These are phyloP conservation scores for Ceratobasidium sp. DNA, from an alignment of 1,284 basidiomycete species.

Conservation along the genomic window DNA sequence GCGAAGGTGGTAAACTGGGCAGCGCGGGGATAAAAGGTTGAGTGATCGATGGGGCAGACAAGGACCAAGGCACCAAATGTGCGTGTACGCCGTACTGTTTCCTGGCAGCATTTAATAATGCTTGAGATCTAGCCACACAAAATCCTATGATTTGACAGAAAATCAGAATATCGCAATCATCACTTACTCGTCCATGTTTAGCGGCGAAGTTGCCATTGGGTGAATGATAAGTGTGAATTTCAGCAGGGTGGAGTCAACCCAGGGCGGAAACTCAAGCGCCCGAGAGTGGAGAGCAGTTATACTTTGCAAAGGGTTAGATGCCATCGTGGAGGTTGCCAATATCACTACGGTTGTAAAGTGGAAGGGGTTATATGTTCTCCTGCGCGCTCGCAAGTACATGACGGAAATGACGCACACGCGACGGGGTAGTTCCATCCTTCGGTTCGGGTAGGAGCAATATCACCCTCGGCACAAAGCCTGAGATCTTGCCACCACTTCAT, in stretches of 20 bases:
- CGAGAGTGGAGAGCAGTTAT: conserved; percentile 75
- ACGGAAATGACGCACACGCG: conserved; percentile 64
- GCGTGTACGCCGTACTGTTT: conserved; percentile 81
- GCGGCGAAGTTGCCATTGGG: conserved; percentile 66
- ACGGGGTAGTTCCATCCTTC: conserved; percentile 88
- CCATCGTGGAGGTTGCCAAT: conserved; percentile 77
- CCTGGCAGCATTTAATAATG: conserved; percentile 82
- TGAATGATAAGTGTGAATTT: conserved; percentile 80
- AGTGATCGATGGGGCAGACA: conserved; percentile 66
- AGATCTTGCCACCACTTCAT: conserved; percentile 89
- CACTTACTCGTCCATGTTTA: conserved; percentile 81
- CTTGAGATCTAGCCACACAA: conserved; percentile 65
- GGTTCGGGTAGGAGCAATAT: conserved; percentile 70
- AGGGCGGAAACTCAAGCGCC: conserved; percentile 71
- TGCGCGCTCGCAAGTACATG: background rate
- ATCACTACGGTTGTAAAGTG: conserved; percentile 64
- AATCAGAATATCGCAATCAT: background rate
- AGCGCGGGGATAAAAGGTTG: conserved; percentile 70
- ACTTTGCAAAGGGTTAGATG: conserved; percentile 79
- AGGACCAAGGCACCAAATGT: conserved; percentile 69
- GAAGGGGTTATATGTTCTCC: background rate
- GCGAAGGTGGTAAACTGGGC: conserved; percentile 71
- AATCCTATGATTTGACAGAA: conserved; percentile 1
- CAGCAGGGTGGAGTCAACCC: conserved; percentile 76
- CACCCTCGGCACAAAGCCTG: conserved; percentile 75